Percentiles rank a stretch among this genome's conserved stretches.
These are phyloP conservation scores for Fusarium dimerum DNA, from an alignment of 2,329 filamentous ascomycete genomes.

Conservation along the genomic window DNA sequence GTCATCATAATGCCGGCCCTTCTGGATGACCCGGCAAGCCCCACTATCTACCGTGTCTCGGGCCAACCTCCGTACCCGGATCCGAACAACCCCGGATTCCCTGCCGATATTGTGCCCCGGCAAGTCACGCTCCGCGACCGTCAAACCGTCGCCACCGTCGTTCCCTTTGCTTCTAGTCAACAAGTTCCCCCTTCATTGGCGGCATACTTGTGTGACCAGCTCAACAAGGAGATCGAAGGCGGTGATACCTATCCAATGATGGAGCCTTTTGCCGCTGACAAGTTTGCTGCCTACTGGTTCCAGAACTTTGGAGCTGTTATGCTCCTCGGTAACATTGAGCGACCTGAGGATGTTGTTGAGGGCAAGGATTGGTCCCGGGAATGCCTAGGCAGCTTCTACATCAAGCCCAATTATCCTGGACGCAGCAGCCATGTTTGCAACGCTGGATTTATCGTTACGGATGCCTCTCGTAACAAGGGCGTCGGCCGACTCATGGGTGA, in stretches of 20 bases:
- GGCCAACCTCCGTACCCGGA: conserved; percentile 67
- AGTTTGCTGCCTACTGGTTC: conserved; percentile 86
- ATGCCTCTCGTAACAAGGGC: conserved; percentile 71
- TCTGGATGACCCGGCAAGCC: conserved; percentile 72
- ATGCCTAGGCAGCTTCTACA: conserved; percentile 88
- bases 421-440: conserved; percentile 91
- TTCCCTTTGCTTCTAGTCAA: conserved; percentile 76
- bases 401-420: conserved; percentile 92
- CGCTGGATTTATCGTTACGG: conserved; percentile 75
- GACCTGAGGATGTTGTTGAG: conserved; percentile 58
- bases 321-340: conserved; percentile 74
- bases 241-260: conserved; percentile 92
- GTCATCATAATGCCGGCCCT: conserved; percentile 68
- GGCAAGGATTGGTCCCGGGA: conserved; percentile 74
- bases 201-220: conserved; percentile 76
- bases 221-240: conserved; percentile 88
- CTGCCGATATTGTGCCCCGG: conserved; percentile 67
- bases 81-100: conserved; percentile 62
- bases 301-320: conserved; percentile 87
- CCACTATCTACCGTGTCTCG: conserved; percentile 69
- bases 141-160: conserved; percentile 78
- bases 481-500: conserved; percentile 77
- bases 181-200: conserved; percentile 77
- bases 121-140: conserved; percentile 83
- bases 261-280: conserved; percentile 70